phyloP scores from a whole-genome alignment of 2,329 filamentous ascomycete genomes.

The Alternaria postmessia region DNA sequence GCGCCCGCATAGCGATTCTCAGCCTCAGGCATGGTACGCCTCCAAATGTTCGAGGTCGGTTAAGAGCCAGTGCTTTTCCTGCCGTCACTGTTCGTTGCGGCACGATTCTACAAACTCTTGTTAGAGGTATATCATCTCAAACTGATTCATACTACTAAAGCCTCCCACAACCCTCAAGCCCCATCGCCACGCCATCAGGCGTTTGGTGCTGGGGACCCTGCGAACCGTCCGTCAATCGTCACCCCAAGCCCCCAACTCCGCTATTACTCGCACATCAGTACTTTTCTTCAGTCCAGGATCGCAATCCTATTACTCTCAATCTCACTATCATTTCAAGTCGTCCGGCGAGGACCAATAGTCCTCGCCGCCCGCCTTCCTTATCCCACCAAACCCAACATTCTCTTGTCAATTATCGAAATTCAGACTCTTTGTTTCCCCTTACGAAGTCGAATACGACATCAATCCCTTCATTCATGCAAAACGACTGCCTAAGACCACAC shows the following conservation, averaged over 20 bases:
- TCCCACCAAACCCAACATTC: neutral
- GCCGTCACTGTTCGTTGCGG: neutral
- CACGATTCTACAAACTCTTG: neutral
- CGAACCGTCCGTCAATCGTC: neutral
- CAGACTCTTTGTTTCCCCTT: constrained; percentile 3
- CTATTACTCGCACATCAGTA: neutral
- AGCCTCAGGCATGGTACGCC: no score
- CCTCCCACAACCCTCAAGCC: neutral
- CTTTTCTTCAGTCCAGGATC: neutral
- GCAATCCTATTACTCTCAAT: neutral
- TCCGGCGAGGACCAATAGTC: neutral
- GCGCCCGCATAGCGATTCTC: no score
- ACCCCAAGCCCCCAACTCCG: neutral
- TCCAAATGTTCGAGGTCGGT: neutral
- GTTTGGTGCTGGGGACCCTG: neutral
- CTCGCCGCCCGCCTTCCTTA: neutral
- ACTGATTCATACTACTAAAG: neutral
- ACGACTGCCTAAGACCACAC: no score
- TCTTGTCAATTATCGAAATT: neutral
- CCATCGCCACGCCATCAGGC: neutral
- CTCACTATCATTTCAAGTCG: neutral
- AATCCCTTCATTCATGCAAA: no score
- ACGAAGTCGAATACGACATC: no score
- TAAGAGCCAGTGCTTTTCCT: neutral
- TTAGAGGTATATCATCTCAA: neutral